Base-by-base conservation (phyloP, 305 asterid species). In the Fraxinus ornus region DNA sequence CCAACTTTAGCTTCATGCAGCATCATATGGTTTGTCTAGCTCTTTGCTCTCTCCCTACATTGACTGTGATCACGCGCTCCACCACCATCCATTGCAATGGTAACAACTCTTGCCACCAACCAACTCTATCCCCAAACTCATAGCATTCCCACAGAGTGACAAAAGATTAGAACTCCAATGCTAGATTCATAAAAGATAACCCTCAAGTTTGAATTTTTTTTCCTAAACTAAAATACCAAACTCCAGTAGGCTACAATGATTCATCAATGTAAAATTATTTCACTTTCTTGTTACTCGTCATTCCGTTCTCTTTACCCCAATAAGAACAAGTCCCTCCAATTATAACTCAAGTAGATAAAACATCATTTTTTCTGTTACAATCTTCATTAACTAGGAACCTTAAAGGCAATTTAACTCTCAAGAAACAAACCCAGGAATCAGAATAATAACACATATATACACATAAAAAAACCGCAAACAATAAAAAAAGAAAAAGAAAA, bases 371-470 rank as follows among this genome's bases (percentile, higher is more conserved):
- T 12, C 35, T 39, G 39, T 21, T 36, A 57, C 75, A 39, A 32
- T 2, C 37, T 57, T 32, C 80, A 80, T 80, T 10, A 71, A 72
- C 80, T 17, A 57, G 19, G 13, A 81, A 83, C 76, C 22, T 75
- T 76, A 71, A 28, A 0, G 17, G 44, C 1, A 57, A 44, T 33
- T 0, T 41, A 7, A 13, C 1, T 8, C 49, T 30, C 77, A 80
- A 77, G 72, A 33, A n/a, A 74, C 86, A 94, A 86, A 30, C 41
- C 76, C 39, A 2, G 76, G 39, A 70, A 70, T 70, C 76, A 28
- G 15, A 26, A 68, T 32, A 64, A 26, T 1, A 70, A 49, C 17
- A 41, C 9, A 77, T 17, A 77, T 17, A 36, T 7, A 36, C 41
- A 36, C 5, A 32, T 3, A 62, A 73, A 19, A 52, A 83, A 19